These are phyloP conservation scores for Colletotrichum theobromicola DNA, from an alignment of 2,329 filamentous ascomycete genomes.

Conservation along the genomic window DNA sequence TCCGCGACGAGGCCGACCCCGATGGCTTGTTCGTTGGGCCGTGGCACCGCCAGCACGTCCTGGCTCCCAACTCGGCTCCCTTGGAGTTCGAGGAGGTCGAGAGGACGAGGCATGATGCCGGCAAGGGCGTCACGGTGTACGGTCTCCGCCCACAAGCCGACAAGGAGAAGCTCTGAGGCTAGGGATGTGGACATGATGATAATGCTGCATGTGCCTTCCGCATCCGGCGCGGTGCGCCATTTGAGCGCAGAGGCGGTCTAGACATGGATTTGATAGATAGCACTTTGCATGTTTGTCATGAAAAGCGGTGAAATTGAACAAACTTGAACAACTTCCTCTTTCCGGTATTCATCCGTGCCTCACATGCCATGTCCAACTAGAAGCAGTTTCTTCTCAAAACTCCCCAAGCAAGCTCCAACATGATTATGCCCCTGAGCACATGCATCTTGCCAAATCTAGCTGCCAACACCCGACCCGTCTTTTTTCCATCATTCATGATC, in stretches of 20 bases:
- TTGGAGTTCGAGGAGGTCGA: slow-evolving; percentile 46
- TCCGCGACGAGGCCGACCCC: slow-evolving; percentile 75
- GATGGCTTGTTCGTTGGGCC: slow-evolving; percentile 89
- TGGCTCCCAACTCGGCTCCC: slow-evolving; percentile 39
- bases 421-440: background rate
- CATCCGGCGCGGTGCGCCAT: background rate
- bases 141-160: background rate
- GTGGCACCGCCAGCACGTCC: slow-evolving; percentile 81
- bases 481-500: background rate
- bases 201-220: background rate
- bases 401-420: background rate
- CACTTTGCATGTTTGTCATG: background rate
- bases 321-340: background rate
- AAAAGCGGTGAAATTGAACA: background rate
- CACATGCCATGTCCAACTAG: background rate
- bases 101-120: slow-evolving; percentile 18
- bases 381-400: background rate
- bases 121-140: slow-evolving; percentile 8
- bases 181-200: background rate
- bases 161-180: background rate
- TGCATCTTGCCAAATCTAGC: background rate
- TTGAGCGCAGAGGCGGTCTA: background rate
- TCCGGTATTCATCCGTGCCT: background rate
- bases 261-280: background rate
- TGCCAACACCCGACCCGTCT: background rate